Evolutionary conservation across 768 basidiomycete species (phyloP), one percentile per base, ranked within the genome.

Genomic region (Lactifluus pinguis): DNA sequence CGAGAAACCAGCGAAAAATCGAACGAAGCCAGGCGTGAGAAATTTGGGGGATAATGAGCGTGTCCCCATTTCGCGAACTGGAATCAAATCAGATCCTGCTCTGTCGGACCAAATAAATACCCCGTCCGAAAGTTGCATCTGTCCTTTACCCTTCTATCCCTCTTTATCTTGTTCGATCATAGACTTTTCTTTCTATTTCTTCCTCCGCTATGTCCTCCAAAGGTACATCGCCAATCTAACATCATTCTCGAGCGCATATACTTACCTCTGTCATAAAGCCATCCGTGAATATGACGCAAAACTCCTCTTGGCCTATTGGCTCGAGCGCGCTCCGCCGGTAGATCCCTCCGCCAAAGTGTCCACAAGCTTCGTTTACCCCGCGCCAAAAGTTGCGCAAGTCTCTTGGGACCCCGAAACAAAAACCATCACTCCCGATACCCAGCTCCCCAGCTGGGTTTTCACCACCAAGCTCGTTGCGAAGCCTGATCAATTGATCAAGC

Each of bases 271-370:
- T 8, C 13, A 29, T 14, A 57, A 49, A 86, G 85, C 87, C 68
- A 95, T 98, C 78, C 89, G 91, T 72, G 94, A 98, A 81, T 98
- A 93, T 81, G 95, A 99, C 73, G 95, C 95, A 67, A 99, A 98
- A 80, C 90, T 98, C 68, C 82, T 98, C 66, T 80, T 98, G 34
- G 92, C 94, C 42, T 97, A 98, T 81, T 98, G 94, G 94, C 87
- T 98, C 65, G 85, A 90, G 74, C 85, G 93, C 64, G 89, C 93
- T 13, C 90, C 94, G 32, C 71, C 87, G 13, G 84, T 91, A 68
- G 84, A 87, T 48, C 76, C 86, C 55, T 81, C 86, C 57, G 78
- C 79, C 52, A 70, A 75, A 41, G 76, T 80, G 50, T 62, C 72
- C 38, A 81, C 85, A 51, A 78, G 80, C 61, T 87, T 89, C 72